Conservation (phyloP, 164 flowering plant genomes). For the Umbilicus rupestris region DNA sequence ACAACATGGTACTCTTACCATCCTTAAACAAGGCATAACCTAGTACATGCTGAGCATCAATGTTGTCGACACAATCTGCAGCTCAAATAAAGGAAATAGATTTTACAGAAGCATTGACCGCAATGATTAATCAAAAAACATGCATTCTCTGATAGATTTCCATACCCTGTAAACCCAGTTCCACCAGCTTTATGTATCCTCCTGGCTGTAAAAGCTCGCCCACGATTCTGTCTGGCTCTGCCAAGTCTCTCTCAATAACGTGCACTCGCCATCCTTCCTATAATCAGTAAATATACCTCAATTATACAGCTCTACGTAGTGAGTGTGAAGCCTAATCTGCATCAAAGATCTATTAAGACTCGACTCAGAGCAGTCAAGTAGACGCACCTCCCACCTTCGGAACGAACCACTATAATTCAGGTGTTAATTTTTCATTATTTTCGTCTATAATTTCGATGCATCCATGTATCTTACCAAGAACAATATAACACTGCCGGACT, state of each 20-base stretch:
- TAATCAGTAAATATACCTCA: too few species aligned
- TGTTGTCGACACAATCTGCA: slow-evolving; percentile 40
- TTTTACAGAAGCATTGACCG: not conserved
- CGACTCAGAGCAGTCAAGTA: too few species aligned
- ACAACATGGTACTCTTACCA: slow-evolving; percentile 24
- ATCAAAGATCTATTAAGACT: too few species aligned
- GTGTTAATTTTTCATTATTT: too few species aligned
- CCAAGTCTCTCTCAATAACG: slow-evolving; percentile 44
- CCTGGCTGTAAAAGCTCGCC: slow-evolving; percentile 53
- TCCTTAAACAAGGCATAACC: slow-evolving; percentile 42
- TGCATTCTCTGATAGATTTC: not conserved
- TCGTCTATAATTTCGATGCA: too few species aligned
- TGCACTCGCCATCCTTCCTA: slow-evolving; percentile 45
- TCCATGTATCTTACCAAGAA: too few species aligned
- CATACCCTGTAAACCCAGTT: slow-evolving; percentile 44
- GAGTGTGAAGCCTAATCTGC: too few species aligned
- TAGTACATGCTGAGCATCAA: slow-evolving; percentile 37
- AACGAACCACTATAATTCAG: too few species aligned
- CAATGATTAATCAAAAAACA: not conserved
- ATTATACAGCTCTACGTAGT: too few species aligned
- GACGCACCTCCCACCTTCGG: too few species aligned
- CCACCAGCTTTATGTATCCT: slow-evolving; percentile 40
- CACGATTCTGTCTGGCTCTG: slow-evolving; percentile 38
- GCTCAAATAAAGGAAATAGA: not conserved
- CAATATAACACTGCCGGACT: not conserved